Conservation (phyloP, 768 basidiomycete genomes). For the Lyophyllum shimeji region DNA sequence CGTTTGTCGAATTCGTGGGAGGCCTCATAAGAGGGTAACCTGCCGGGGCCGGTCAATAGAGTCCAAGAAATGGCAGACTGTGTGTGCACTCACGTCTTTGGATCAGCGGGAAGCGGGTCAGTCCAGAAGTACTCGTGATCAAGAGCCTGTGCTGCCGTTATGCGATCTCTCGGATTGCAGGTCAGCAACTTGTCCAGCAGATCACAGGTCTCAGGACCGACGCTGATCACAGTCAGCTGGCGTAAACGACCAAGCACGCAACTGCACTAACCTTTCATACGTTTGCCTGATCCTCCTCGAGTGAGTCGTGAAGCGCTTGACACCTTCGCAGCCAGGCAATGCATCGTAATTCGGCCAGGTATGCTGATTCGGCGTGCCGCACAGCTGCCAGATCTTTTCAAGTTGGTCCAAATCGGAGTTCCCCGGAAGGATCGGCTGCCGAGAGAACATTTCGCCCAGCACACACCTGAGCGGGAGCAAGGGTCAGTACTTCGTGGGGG, state of each 20-base stretch:
- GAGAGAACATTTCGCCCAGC: slow-evolving; percentile 93
- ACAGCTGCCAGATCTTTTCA: slow-evolving; percentile 85
- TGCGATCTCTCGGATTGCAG: slow-evolving; percentile 80
- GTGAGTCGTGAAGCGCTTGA: slow-evolving; percentile 58
- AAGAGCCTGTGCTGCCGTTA: slow-evolving; percentile 84
- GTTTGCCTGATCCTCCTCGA: slow-evolving; percentile 54
- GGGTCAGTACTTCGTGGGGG: not conserved
- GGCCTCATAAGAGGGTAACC: slow-evolving; percentile 75
- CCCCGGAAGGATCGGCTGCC: slow-evolving; percentile 85
- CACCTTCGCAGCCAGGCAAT: slow-evolving; percentile 78
- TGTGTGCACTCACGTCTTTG: slow-evolving; percentile 58
- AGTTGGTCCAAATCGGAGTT: slow-evolving; percentile 90
- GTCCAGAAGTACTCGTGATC: slow-evolving; percentile 96
- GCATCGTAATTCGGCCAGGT: slow-evolving; percentile 77
- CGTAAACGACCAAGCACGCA: not conserved
- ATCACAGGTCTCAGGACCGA: slow-evolving; percentile 74
- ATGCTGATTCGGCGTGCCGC: slow-evolving; percentile 83
- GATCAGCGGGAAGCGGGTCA: slow-evolving; percentile 83
- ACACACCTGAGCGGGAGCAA: slow-evolving; percentile 64
- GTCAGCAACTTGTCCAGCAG: slow-evolving; percentile 79
- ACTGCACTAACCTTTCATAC: slow-evolving; percentile 58
- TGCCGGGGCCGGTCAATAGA: slow-evolving; percentile 23
- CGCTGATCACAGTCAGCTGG: slow-evolving; percentile 36
- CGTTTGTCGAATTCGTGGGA: slow-evolving; percentile 66
- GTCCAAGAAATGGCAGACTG: not conserved